phyloP scores from a whole-genome alignment of 139 green algal species.

The Closterium sp. region DNA sequence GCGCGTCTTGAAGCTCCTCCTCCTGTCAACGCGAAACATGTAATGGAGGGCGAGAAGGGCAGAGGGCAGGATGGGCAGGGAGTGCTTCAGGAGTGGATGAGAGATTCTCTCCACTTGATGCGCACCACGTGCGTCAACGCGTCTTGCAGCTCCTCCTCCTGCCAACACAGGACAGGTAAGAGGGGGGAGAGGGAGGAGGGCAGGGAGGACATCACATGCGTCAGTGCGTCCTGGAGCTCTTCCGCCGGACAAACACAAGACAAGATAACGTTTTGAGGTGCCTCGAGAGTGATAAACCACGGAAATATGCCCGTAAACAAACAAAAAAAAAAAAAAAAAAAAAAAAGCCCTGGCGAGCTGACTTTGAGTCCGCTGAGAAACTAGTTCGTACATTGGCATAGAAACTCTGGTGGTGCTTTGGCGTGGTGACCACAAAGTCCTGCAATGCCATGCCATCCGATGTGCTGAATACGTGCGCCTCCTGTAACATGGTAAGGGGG shows the following conservation, averaged over 20 bases:
- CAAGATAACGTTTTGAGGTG: too few relatives aligned
- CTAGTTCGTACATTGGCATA: not conserved
- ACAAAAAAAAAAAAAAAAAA: too few relatives aligned
- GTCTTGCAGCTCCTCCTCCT: constrained; percentile 34
- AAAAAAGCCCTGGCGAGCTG: too few relatives aligned
- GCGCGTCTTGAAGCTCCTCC: constrained; percentile 28
- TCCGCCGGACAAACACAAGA: too few relatives aligned
- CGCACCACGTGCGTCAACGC: not conserved
- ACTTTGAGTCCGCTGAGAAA: too few relatives aligned
- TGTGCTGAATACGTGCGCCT: constrained; percentile 98
- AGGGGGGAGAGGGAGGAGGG: not conserved
- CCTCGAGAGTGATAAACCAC: too few relatives aligned
- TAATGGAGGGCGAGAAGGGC: not conserved
- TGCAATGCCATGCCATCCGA: constrained; percentile 87
- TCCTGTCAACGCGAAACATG: constrained; percentile 1
- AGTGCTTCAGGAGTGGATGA: too few relatives aligned
- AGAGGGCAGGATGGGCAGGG: not conserved
- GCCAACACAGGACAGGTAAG: not conserved
- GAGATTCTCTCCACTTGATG: constrained; percentile 5
- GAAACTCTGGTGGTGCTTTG: not conserved
- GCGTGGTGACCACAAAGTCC: constrained; percentile 80
- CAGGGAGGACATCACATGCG: not conserved
- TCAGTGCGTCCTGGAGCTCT: too few relatives aligned
- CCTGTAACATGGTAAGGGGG: constrained; percentile 42
- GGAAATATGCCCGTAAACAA: too few relatives aligned